phyloP scores from a whole-genome alignment of 2,329 filamentous ascomycete genomes.

The Botrytis fragariae region DNA sequence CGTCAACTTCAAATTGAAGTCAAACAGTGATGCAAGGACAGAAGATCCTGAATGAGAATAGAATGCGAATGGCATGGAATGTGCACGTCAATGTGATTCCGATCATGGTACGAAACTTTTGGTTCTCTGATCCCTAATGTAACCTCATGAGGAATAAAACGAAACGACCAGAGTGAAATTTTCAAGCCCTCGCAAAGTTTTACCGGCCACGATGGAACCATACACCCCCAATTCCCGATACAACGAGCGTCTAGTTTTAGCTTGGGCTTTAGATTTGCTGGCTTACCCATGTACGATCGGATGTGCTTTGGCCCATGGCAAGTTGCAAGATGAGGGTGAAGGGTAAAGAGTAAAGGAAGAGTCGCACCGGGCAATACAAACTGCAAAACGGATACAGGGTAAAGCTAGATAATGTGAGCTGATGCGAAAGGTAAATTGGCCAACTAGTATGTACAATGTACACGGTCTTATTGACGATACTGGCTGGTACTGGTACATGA shows the following conservation, averaged over 20 bases:
- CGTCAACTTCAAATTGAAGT: background rate
- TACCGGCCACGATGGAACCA: background rate
- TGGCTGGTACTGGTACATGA: background rate
- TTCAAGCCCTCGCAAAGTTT: background rate
- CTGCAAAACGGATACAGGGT: background rate
- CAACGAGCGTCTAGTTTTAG: background rate
- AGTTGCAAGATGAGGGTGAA: background rate
- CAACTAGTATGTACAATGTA: background rate
- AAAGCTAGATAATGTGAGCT: background rate
- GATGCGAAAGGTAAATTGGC: background rate
- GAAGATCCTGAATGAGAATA: background rate
- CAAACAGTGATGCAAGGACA: background rate
- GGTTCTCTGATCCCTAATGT: background rate
- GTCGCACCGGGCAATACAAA: background rate
- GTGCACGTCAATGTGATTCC: background rate
- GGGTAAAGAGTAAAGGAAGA: background rate
- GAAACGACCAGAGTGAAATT: background rate
- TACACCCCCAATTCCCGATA: background rate
- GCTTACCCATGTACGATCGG: background rate
- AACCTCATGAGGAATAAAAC: constrained; percentile 4
- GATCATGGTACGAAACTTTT: background rate
- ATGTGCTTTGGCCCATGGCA: background rate
- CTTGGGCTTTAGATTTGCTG: background rate
- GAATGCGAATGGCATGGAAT: background rate
- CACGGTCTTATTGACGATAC: no score